phyloP scores from a whole-genome alignment of 2,329 filamentous ascomycete species.

The Fusarium buharicum region DNA sequence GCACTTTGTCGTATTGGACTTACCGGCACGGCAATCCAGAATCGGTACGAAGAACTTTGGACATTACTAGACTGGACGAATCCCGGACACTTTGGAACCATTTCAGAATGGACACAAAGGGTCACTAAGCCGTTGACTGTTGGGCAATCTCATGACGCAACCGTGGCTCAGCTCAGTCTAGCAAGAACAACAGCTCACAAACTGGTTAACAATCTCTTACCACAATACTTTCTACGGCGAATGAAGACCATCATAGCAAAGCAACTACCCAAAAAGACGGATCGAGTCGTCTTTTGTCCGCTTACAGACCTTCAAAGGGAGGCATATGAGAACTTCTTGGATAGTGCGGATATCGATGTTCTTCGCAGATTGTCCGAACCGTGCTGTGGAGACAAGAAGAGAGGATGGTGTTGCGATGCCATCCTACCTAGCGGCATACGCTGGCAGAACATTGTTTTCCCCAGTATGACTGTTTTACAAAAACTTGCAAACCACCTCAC shows the following conservation, averaged over 20 bases:
- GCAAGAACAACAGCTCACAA: conserved; percentile 85
- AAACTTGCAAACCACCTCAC: conserved; percentile 95
- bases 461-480: conserved; percentile 81
- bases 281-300: conserved; percentile 94
- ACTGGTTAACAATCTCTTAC: conserved; percentile 86
- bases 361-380: conserved; percentile 74
- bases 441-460: conserved; percentile 86
- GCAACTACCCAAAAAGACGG: conserved; percentile 93
- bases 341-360: conserved; percentile 72
- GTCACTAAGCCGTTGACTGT: conserved; percentile 84
- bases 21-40: conserved; percentile 96
- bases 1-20: conserved; percentile 91
- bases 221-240: conserved; percentile 87
- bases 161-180: conserved; percentile 80
- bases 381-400: conserved; percentile 72
- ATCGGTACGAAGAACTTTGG: conserved; percentile 98
- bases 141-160: conserved; percentile 94
- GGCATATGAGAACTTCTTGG: conserved; percentile 85
- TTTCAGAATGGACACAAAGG: conserved; percentile 79
- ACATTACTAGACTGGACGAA: conserved; percentile 96
- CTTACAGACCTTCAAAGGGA: conserved; percentile 82
- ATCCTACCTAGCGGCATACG: conserved; percentile 68
- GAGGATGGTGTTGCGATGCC: conserved; percentile 83
- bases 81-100: conserved; percentile 73
- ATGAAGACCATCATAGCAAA: conserved; percentile 94